Percentiles rank a stretch among this genome's conserved stretches.
These are phyloP conservation scores for Beauveria australis DNA, from an alignment of 2,329 filamentous ascomycete species.

Conservation along the genomic window DNA sequence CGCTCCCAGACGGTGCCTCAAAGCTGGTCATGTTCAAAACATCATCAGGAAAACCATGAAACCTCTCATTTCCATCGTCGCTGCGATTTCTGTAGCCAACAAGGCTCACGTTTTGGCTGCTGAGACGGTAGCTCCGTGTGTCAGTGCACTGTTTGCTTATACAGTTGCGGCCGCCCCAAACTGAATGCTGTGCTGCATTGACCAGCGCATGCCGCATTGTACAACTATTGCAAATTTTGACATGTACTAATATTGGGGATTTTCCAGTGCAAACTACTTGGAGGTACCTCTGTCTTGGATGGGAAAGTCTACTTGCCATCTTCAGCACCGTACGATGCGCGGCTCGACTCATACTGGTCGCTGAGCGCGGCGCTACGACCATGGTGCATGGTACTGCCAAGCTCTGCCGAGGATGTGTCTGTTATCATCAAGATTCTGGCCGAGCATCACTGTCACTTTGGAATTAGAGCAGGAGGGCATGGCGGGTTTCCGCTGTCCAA, in stretches of 20 bases:
- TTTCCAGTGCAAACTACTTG: neutral
- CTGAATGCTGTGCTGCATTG: too few relatives aligned
- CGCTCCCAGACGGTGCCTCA: too few relatives aligned
- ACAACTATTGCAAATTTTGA: neutral
- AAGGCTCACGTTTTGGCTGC: neutral
- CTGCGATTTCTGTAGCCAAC: neutral
- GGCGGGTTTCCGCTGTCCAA: neutral
- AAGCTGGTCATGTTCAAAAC: too few relatives aligned
- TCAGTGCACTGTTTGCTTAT: neutral
- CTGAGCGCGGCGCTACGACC: conserved; percentile 15
- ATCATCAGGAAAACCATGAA: too few relatives aligned
- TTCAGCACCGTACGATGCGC: conserved; percentile 11
- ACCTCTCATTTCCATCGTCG: neutral
- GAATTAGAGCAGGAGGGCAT: conserved; percentile 14
- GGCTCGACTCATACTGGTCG: conserved; percentile 19
- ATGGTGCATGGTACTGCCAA: conserved; percentile 20
- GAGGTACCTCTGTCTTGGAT: neutral
- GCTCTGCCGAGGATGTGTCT: conserved; percentile 16
- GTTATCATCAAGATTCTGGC: conserved; percentile 12
- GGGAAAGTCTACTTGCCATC: neutral
- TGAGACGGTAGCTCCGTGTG: neutral
- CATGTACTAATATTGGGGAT: neutral
- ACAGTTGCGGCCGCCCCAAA: too few relatives aligned
- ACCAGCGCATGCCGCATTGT: neutral
- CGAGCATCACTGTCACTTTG: conserved; percentile 12